A percentile compares a stretch with the other conserved stretches of the same genome.
These are phyloP conservation scores for Venturia nashicola DNA, from an alignment of 2,329 filamentous ascomycete genomes.

Conservation along the genomic window DNA sequence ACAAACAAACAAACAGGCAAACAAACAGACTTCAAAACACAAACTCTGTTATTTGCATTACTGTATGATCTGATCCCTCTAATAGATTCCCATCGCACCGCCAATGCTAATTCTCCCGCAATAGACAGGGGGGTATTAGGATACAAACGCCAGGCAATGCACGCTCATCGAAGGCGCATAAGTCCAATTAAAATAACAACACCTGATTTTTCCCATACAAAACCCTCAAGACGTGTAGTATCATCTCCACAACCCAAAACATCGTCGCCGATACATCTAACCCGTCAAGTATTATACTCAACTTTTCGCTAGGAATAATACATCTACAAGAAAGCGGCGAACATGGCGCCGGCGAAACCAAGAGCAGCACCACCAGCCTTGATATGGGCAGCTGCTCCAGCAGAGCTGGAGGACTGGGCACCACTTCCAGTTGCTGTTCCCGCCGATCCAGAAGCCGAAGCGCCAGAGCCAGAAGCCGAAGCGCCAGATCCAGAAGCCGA, in stretches of 20 bases:
- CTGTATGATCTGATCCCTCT: not conserved
- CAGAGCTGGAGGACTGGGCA: slow-evolving; percentile 1
- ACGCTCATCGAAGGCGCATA: not conserved
- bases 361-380: slow-evolving; percentile 22
- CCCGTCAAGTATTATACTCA: not conserved
- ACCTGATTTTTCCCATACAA: not conserved
- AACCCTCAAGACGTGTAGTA: too few species aligned
- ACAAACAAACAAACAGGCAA: not conserved
- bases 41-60: not conserved
- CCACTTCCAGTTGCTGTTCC: not conserved
- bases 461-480: not conserved
- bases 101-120: not conserved
- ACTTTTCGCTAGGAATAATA: not conserved
- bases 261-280: not conserved
- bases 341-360: slow-evolving; percentile 24
- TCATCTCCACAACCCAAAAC: too few species aligned
- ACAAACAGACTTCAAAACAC: not conserved
- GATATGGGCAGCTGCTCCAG: slow-evolving; percentile 15
- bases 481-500: slow-evolving; percentile 10
- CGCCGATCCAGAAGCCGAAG: too few species aligned
- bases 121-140: not conserved
- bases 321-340: slow-evolving; percentile 24
- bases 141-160: not conserved
- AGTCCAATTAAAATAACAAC: not conserved
- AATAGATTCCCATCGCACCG: not conserved